Percentiles rank a stretch among this genome's conserved stretches.
These are phyloP conservation scores for Blastobotrys terrestris DNA, from an alignment of 805 yeast species.

Conservation along the genomic window DNA sequence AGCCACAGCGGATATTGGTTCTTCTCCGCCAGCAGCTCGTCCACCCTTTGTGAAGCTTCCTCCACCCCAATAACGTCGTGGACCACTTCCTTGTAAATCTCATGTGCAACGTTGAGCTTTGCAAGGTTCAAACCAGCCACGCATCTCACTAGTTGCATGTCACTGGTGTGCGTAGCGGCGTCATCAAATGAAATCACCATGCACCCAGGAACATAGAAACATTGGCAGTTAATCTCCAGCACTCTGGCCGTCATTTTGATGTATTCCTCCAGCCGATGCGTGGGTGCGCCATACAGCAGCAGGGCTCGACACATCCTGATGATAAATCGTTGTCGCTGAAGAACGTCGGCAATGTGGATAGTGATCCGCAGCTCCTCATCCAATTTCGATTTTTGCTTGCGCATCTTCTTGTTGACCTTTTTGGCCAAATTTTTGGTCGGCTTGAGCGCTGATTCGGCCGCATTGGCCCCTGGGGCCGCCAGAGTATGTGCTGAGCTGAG, in stretches of 20 bases:
- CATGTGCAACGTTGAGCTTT: slow-evolving; percentile 75
- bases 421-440: background rate
- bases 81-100: slow-evolving; percentile 78
- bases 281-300: slow-evolving; percentile 94
- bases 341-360: slow-evolving; percentile 82
- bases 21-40: slow-evolving; percentile 53
- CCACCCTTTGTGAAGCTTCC: slow-evolving; percentile 70
- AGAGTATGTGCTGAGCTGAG: slow-evolving; percentile 20
- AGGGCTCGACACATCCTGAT: slow-evolving; percentile 79
- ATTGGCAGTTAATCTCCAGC: slow-evolving; percentile 88
- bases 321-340: slow-evolving; percentile 83
- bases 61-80: slow-evolving; percentile 87
- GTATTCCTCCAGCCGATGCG: slow-evolving; percentile 90
- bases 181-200: slow-evolving; percentile 94
- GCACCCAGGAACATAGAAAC: slow-evolving; percentile 88
- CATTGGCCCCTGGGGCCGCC: slow-evolving; percentile 17
- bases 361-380: slow-evolving; percentile 66
- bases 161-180: slow-evolving; percentile 88
- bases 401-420: slow-evolving; percentile 13
- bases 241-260: slow-evolving; percentile 89
- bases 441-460: background rate
- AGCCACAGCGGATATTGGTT: slow-evolving; percentile 67
- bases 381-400: slow-evolving; percentile 8
- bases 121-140: slow-evolving; percentile 79
- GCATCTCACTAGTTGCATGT: slow-evolving; percentile 82